Conservation (phyloP, 179 eudicot genomes). For the Beta corolliflora region DNA sequence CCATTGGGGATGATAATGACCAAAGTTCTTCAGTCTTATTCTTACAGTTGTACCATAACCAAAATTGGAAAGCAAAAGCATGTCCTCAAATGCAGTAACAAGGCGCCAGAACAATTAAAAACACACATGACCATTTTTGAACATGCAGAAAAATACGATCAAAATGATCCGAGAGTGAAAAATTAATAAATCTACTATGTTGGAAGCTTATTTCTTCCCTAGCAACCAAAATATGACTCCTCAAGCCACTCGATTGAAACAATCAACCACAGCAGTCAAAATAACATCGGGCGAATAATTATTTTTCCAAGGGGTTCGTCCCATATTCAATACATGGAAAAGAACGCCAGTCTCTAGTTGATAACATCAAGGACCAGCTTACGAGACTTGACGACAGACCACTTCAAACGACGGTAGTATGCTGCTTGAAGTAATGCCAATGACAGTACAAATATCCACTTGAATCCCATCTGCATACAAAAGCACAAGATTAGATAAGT, state of each 20-base stretch:
- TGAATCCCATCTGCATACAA: conserved; percentile 81
- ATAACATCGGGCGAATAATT: conserved; percentile 30
- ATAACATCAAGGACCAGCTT: conserved; percentile 84
- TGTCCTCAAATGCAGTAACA: conserved; percentile 11
- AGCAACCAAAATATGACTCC: conserved; percentile 25
- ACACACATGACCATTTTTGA: conserved; percentile 31
- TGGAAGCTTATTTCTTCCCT: conserved; percentile 39
- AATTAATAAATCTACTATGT: conserved; percentile 25
- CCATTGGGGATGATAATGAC: background rate
- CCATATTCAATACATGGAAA: conserved; percentile 22
- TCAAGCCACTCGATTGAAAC: conserved; percentile 26
- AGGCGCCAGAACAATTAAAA: conserved; percentile 16
- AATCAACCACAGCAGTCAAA: conserved; percentile 26
- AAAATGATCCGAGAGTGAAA: conserved; percentile 25
- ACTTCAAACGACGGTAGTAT: conserved; percentile 79
- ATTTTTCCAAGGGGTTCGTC: conserved; percentile 28
- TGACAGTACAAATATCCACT: conserved; percentile 87
- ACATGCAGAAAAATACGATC: conserved; percentile 27
- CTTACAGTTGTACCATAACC: conserved; percentile 3
- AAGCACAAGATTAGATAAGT: conserved; percentile 2
- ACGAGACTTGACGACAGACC: conserved; percentile 90
- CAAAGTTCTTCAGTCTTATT: conserved; percentile 9
- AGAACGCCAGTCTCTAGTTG: conserved; percentile 41
- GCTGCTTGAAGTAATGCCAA: conserved; percentile 84
- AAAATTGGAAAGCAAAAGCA: conserved; percentile 13